phyloP scores from a whole-genome alignment of 257 asterid genomes.

The Agastache rugosa region DNA sequence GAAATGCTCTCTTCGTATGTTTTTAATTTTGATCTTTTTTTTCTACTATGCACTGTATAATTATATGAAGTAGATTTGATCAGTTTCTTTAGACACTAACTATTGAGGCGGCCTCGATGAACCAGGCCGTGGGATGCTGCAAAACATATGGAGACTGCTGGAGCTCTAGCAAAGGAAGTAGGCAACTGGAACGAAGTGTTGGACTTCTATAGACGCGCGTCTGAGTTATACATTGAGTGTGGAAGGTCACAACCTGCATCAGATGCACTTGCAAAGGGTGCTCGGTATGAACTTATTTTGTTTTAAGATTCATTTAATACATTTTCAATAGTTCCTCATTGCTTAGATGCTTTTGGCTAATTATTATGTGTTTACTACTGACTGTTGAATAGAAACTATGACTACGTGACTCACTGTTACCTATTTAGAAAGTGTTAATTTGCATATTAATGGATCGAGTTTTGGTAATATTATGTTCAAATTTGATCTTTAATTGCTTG shows the following conservation, averaged over 20 bases:
- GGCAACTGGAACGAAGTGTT: conserved; percentile 88
- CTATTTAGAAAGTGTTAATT: not conserved
- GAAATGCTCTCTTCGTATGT: conserved; percentile 97
- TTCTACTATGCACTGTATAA: conserved; percentile 2
- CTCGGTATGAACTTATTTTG: conserved; percentile 66
- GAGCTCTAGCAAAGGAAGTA: conserved; percentile 78
- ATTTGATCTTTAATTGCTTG: not conserved
- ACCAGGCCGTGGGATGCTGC: conserved; percentile 99
- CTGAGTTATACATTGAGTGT: conserved; percentile 83
- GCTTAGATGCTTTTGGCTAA: conserved; percentile 19
- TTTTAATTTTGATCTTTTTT: not conserved
- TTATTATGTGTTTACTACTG: not conserved
- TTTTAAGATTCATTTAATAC: not conserved
- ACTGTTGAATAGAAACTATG: not conserved
- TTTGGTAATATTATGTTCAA: not conserved
- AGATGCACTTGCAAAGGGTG: conserved; percentile 97
- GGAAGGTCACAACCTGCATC: conserved; percentile 98
- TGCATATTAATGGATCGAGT: conserved; percentile 11
- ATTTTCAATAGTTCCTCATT: conserved; percentile 18
- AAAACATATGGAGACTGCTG: conserved; percentile 95
- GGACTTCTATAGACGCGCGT: conserved; percentile 85
- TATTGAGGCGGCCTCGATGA: conserved; percentile 48
- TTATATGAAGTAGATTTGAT: conserved; percentile 12
- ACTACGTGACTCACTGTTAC: not conserved
- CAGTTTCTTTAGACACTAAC: not conserved